Evolutionary conservation across 768 basidiomycete species (phyloP), one percentile per base, ranked within the genome.

Genomic region (Amanita subjunquillea): DNA sequence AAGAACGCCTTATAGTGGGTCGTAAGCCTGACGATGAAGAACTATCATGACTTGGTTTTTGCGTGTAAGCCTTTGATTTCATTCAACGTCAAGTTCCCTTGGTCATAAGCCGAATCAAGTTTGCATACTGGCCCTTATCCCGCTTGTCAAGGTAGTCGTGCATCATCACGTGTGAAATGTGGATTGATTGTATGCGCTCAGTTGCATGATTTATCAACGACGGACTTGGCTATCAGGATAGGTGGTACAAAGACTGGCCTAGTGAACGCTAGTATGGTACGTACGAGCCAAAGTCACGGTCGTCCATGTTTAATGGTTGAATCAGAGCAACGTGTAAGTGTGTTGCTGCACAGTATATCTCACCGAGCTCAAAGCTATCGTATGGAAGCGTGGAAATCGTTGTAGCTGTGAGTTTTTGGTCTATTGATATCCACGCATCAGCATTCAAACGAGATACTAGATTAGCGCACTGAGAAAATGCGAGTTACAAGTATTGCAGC

Each of bases 381-480:
- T 50, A 41, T 55, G 30, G n/a, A 39, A 82, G 81, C 20, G 75
- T 83, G 20, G 78, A 79, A 55, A 65, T 86, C 23, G 85, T 90
- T 9, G 76, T 91, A 55, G 84, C 86, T 51, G 88, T 88, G 61
- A 57, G 83, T 69, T 20, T 49, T 34, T 44, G 36, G 4, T 22
- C 40, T 10, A 36, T 25, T 44, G 15, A 5, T 38, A 30, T n/a
- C 3, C 12, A 15, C 10, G 15, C 29, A 15, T 17, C 12, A 17
- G 41, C n/a, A 36, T 43, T 46, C 37, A 20, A 30, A 12, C 34
- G 27, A 34, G 13, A n/a, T 48, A 8, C 52, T 56, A 89, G 85
- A 81, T 91, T 48, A 87, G 85, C 43, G 91, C 90, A 0, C 69
- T 93, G 51, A 69, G 74, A n/a, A 85, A 89, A 63, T 92, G 91